phyloP scores from a whole-genome alignment of 2,329 filamentous ascomycete species.

The Colletotrichum tropicale region DNA sequence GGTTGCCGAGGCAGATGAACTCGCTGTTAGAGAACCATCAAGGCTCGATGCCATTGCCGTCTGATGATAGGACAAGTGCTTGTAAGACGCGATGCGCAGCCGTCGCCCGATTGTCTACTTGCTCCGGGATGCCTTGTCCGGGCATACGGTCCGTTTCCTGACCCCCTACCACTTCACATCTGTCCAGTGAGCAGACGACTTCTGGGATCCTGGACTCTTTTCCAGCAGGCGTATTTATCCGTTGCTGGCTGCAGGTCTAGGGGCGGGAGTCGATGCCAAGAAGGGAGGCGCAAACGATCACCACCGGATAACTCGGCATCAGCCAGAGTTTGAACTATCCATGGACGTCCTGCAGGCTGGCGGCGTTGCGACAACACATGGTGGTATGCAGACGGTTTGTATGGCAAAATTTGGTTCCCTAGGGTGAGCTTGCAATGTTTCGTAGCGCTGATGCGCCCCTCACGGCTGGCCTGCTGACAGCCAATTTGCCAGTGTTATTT shows the following conservation, averaged over 20 bases:
- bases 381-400: neutral
- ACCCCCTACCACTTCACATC: neutral
- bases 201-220: neutral
- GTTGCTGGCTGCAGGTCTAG: neutral
- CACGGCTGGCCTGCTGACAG: neutral
- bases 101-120: neutral
- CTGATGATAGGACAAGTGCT: neutral
- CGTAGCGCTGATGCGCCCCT: neutral
- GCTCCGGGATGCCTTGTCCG: neutral
- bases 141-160: neutral
- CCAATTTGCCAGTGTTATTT: neutral
- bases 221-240: neutral
- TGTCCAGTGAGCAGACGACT: neutral
- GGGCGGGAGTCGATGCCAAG: conserved; percentile 14
- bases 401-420: neutral
- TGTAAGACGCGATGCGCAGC: neutral
- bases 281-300: conserved; percentile 13
- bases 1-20: neutral
- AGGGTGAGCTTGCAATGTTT: neutral
- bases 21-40: neutral
- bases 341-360: neutral
- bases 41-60: neutral
- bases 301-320: conserved; percentile 15
- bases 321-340: neutral
- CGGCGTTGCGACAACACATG: neutral